Percentiles rank a stretch among this genome's conserved stretches.
These are phyloP conservation scores for Thermothelomyces thermophilus DNA, from an alignment of 2,329 filamentous ascomycete genomes.

Conservation along the genomic window DNA sequence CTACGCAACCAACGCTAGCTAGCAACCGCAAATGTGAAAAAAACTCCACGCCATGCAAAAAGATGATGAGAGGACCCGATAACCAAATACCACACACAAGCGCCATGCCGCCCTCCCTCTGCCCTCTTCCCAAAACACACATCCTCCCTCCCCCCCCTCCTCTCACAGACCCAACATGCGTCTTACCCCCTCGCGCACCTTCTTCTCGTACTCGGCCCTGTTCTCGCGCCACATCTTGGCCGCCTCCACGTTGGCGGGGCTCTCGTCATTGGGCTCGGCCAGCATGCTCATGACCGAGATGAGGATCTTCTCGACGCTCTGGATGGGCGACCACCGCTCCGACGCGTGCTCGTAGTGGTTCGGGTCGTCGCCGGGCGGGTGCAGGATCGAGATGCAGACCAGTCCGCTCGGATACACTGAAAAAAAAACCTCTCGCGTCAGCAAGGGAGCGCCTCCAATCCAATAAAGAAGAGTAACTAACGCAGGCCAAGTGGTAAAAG, in stretches of 20 bases:
- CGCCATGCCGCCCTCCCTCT: no score
- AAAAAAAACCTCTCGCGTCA: background rate
- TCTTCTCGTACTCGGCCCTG: slow-evolving; percentile 74
- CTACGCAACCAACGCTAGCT: background rate
- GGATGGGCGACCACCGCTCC: slow-evolving; percentile 93
- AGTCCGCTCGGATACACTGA: slow-evolving; percentile 84
- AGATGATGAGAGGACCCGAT: background rate
- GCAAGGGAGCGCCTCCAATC: background rate
- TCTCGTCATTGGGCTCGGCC: slow-evolving; percentile 94
- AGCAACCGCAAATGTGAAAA: background rate
- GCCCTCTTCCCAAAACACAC: background rate
- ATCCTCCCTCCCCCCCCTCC: background rate
- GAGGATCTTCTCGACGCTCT: slow-evolving; percentile 95
- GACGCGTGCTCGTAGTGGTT: slow-evolving; percentile 97
- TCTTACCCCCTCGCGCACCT: slow-evolving; percentile 76
- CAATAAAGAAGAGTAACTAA: background rate
- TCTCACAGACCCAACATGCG: slow-evolving; percentile 62
- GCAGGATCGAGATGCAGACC: slow-evolving; percentile 97
- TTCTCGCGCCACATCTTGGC: slow-evolving; percentile 93
- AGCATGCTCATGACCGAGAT: slow-evolving; percentile 98
- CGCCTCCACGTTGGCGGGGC: slow-evolving; percentile 90
- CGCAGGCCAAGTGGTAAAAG: background rate
- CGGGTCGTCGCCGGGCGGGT: slow-evolving; percentile 91
- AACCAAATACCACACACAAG: background rate
- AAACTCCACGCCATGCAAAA: slow-evolving; percentile 6